Conservation (phyloP, 306 rosid genomes). For the Pyrus betulifolia region DNA sequence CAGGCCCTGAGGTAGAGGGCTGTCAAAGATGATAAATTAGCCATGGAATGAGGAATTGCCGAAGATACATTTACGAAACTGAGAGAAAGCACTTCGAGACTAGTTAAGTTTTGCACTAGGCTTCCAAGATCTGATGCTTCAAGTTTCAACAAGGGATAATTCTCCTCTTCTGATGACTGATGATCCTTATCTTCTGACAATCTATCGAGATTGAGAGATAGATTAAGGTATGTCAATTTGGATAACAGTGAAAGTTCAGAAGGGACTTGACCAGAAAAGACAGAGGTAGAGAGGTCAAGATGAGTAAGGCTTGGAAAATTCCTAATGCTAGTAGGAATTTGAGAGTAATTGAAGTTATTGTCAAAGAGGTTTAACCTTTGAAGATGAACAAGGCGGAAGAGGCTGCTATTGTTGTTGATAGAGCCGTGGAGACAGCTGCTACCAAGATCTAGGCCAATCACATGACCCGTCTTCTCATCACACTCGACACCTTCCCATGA, state of each 20-base stretch:
- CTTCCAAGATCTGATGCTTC: neutral
- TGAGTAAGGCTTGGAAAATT: neutral
- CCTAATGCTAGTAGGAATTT: neutral
- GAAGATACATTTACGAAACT: conserved; percentile 1
- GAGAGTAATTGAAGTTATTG: conserved; percentile 14
- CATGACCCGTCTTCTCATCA: too few species aligned
- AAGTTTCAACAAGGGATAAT: neutral
- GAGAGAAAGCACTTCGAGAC: neutral
- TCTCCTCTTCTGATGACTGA: neutral
- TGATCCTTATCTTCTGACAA: neutral
- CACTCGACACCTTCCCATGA: neutral
- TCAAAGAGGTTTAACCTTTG: neutral
- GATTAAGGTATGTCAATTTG: neutral
- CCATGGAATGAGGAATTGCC: neutral
- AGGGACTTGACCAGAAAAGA: conserved; percentile 13
- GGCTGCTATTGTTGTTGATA: too few species aligned
- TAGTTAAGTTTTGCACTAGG: neutral
- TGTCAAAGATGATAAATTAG: conserved; percentile 11
- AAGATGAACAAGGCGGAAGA: neutral
- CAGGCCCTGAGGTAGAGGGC: neutral
- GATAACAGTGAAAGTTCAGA: neutral
- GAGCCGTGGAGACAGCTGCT: too few species aligned
- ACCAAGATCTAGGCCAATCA: too few species aligned
- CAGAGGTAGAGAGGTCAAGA: neutral
- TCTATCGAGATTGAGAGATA: too few species aligned